A percentile compares a stretch with the other conserved stretches of the same genome.
phyloP scores from a whole-genome alignment of 2,329 filamentous ascomycete species.

The Aspergillus sp. region DNA sequence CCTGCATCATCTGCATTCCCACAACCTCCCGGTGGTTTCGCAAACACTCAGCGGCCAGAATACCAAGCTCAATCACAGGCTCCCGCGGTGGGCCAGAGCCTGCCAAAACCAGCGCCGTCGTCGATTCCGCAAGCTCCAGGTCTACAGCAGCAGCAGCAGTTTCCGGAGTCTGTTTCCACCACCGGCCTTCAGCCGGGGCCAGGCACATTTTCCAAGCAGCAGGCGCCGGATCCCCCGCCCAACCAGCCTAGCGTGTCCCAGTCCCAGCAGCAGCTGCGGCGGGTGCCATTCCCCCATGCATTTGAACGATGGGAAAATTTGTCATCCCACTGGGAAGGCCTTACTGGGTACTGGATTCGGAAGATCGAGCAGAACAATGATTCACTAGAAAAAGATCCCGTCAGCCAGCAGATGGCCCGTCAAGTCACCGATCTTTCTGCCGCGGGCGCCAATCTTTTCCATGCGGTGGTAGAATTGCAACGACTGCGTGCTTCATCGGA shows the following conservation, averaged over 20 bases:
- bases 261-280: conserved; percentile 25
- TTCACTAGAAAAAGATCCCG: conserved; percentile 69
- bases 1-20: conserved; percentile 7
- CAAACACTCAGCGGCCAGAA: conserved; percentile 10
- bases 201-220: conserved; percentile 12
- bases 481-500: conserved; percentile 89
- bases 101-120: conserved; percentile 9
- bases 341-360: conserved; percentile 95
- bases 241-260: conserved; percentile 19
- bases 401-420: conserved; percentile 79
- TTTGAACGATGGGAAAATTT: conserved; percentile 97
- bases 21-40: conserved; percentile 6
- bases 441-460: conserved; percentile 91
- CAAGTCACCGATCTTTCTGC: conserved; percentile 97
- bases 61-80: conserved; percentile 9
- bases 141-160: conserved; percentile 18
- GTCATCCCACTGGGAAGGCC: conserved; percentile 94
- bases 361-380: conserved; percentile 83
- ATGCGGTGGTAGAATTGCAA: conserved; percentile 93
- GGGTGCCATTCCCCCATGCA: conserved; percentile 82
- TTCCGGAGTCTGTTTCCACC: conserved; percentile 11
- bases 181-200: conserved; percentile 8
- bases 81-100: conserved; percentile 1
- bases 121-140: conserved; percentile 12
- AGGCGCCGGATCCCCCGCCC: conserved; percentile 17